phyloP scores from a whole-genome alignment of 1,284 basidiomycete genomes.

The Trametes sp. region DNA sequence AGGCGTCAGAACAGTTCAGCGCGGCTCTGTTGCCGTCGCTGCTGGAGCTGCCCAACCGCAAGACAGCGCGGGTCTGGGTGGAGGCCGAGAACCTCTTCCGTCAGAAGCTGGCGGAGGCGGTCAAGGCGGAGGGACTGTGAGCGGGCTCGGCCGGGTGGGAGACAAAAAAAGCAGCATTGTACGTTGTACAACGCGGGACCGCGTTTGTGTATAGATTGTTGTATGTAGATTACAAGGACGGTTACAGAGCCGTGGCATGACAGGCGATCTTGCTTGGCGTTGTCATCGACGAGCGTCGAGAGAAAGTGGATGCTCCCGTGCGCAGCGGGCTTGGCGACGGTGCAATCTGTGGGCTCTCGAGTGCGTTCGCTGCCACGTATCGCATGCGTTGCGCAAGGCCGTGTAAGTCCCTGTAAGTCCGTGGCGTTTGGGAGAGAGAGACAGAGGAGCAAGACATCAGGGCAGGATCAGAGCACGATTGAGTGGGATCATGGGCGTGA shows the following conservation, averaged over 20 bases:
- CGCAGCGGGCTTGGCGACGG: constrained; percentile 14
- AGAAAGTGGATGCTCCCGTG: constrained; percentile 5
- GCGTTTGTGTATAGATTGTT: constrained; percentile 14
- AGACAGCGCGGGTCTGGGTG: constrained; percentile 83
- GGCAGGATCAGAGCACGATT: constrained; percentile 21
- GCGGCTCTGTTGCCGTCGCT: constrained; percentile 89
- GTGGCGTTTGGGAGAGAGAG: constrained; percentile 10
- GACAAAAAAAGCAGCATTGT: constrained; percentile 14
- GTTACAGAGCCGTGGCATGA: neutral
- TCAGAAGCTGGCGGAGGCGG: constrained; percentile 78
- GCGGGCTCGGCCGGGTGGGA: neutral
- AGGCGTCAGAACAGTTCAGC: constrained; percentile 98
- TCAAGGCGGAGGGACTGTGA: constrained; percentile 47
- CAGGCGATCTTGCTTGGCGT: constrained; percentile 8
- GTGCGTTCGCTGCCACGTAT: neutral
- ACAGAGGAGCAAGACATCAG: constrained; percentile 13
- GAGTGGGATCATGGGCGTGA: constrained; percentile 10
- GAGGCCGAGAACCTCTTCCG: constrained; percentile 90
- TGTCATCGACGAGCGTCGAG: constrained; percentile 6
- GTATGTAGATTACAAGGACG: constrained; percentile 20
- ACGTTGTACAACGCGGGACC: constrained; percentile 1
- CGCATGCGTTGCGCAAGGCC: neutral
- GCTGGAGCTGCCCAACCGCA: constrained; percentile 76
- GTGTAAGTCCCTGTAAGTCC: constrained; percentile 15
- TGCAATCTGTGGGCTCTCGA: neutral